Evolutionary conservation across 2,329 filamentous ascomycete genomes (phyloP).

Genomic region (Pleoardoris graminearum): DNA sequence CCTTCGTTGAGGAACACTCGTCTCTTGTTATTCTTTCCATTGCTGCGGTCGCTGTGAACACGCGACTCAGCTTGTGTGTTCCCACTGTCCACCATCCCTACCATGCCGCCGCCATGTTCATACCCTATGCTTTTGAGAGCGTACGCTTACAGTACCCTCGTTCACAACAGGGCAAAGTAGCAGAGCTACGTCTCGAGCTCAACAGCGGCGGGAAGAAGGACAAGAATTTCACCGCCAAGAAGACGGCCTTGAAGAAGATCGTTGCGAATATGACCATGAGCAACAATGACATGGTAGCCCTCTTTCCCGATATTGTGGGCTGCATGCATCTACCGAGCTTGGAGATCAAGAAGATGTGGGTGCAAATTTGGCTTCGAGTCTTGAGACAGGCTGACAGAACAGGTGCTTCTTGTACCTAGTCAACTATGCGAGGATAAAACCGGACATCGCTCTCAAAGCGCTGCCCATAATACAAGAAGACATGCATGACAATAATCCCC

Average conservation of each 20-base stretch:
- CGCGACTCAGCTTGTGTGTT: not conserved
- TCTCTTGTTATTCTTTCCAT: too few relatives aligned
- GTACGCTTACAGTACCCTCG: constrained; percentile 56
- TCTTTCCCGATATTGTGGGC: constrained; percentile 91
- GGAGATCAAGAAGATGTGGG: constrained; percentile 99
- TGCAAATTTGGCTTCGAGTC: constrained; percentile 31
- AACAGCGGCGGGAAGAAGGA: constrained; percentile 96
- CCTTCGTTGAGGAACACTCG: too few relatives aligned
- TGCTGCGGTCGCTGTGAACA: not conserved
- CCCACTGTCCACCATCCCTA: not conserved
- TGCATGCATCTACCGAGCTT: constrained; percentile 95
- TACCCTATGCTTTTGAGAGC: constrained; percentile 41
- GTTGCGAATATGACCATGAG: constrained; percentile 99
- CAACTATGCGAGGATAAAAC: constrained; percentile 93
- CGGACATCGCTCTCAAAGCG: constrained; percentile 90
- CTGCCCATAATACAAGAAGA: constrained; percentile 88
- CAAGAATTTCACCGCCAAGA: constrained; percentile 92
- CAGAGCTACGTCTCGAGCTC: constrained; percentile 92
- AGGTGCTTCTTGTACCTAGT: constrained; percentile 98
- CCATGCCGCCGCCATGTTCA: constrained; percentile 40
- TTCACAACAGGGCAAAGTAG: constrained; percentile 88
- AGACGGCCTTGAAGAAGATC: constrained; percentile 98
- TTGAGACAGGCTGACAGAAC: constrained; percentile 35
- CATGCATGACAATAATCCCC: constrained; percentile 88
- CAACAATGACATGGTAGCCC: constrained; percentile 98